Base-by-base conservation (phyloP, 2,329 filamentous ascomycete species). In the Huntiella abstrusa region DNA sequence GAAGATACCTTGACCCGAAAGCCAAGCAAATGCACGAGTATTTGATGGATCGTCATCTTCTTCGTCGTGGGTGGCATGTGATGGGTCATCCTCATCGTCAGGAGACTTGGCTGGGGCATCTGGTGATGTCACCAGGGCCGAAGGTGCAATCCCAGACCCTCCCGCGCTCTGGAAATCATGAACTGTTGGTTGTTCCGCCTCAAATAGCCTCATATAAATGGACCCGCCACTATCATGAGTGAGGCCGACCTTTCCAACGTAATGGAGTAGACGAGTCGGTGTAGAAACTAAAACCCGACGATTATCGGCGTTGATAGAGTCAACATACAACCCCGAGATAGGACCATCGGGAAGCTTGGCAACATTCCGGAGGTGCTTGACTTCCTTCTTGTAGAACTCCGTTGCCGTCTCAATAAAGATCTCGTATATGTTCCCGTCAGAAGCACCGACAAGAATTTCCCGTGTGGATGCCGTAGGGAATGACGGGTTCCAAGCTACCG, bases 351-450 rank as follows among this genome's bases (percentile, higher is more conserved):
- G 74, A 5, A 86, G 71, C 58, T 81, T 87, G 59, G 87, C 86
- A 15, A 98, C 71, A 33, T 71, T 73, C 60, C 88, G 88, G 50
- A 93, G 64, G 59, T 93, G 94, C 62, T 85, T 86, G 60, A 98
- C 91, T 61, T 96, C 87, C 57, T 88, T 82, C 54, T 85, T 75
- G 62, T 95, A 96, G 63, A 95, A 95, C 59, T 96, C 91, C 42
- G 81, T 86, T 11, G 85, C 83, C 3, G 86, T 86, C 61, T 98
- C 91, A 57, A 98, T 88, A 56, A 85, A 96, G 13, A 80, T 80
- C 62, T 98, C 91, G 62, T 94, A 96, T 32, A 98, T 75, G 60
- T 85, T 91, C 19, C 91, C 91, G 62, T 96, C 91, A n/a, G 83
- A 77, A 7, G 86, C 80, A 33, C 91, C 91, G 32, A 98, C 64